A percentile compares a stretch with the other conserved stretches of the same genome.
phyloP scores from a whole-genome alignment of 2,329 filamentous ascomycete species.

The Herpomyces periplanetae region DNA sequence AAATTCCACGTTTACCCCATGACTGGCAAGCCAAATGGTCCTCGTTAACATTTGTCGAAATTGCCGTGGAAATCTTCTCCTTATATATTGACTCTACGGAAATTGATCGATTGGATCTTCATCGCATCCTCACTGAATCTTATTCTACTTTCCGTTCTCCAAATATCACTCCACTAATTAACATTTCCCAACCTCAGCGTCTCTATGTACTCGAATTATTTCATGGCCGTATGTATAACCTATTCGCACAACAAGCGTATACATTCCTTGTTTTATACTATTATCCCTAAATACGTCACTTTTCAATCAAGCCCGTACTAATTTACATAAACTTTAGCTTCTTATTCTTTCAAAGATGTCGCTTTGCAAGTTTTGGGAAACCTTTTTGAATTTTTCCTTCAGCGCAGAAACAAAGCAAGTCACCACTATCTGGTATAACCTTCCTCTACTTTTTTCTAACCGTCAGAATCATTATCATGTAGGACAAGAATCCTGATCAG shows the following conservation, averaged over 20 bases:
- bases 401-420: conserved; percentile 29
- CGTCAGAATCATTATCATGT: too few species aligned
- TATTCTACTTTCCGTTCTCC: conserved; percentile 57
- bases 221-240: conserved; percentile 81
- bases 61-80: conserved; percentile 48
- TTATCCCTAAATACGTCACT: too few species aligned
- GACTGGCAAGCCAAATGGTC: conserved; percentile 31
- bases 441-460: too few species aligned
- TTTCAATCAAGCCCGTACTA: too few species aligned
- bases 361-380: conserved; percentile 87
- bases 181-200: conserved; percentile 27
- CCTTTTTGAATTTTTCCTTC: conserved; percentile 56
- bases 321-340: too few species aligned
- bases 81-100: conserved; percentile 53
- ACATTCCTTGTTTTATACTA: too few species aligned
- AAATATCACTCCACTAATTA: conserved; percentile 36
- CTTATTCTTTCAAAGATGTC: conserved; percentile 79
- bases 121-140: conserved; percentile 38
- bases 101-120: conserved; percentile 41
- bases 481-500: too few species aligned
- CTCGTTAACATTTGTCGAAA: conserved; percentile 33
- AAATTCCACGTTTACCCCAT: conserved; percentile 22
- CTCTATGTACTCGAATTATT: conserved; percentile 71
- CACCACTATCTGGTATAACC: conserved; percentile 11
- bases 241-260: too few species aligned